Base-by-base conservation (phyloP, 2,329 filamentous ascomycete genomes). In the Thelonectria blattea region DNA sequence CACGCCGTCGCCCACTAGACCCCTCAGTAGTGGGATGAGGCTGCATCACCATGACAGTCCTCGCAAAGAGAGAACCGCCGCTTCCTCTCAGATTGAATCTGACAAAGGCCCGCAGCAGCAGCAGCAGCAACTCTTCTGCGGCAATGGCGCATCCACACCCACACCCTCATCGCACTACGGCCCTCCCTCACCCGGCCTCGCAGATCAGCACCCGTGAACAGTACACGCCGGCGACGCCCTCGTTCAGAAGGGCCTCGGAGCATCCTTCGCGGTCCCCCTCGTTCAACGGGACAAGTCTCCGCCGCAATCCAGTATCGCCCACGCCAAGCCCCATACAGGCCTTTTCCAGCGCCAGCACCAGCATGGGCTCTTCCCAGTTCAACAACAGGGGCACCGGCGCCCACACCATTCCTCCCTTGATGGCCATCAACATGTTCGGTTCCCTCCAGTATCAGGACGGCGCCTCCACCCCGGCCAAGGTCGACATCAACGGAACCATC, bases 401-500 rank as follows among this genome's bases (percentile, higher is more conserved):
- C 17, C 57, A 64, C 45, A 71, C 75, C 63, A 81, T 85, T 32
- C 86, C 86, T 48, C 86, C 86, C 9, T 78, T 88, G 20, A 72
- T 77, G 64, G 65, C 78, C 7, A 77, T 85, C 53, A 79, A 80
- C 27, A 81, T 80, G 39, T 79, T 88, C 53, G 85, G 86, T 42
- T 83, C 83, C n/a, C 82, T 92, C 56, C 81, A 83, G 58, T 89
- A 88, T 68, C 79, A 76, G 3, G 84, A 91, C 50, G 74, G 71
- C 7, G 73, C 68, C 14, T 66, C 68, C 49, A 78, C 79, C 2
- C 79, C 81, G 1, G 83, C 95, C 65, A 88, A 88, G 64, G 83
- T 91, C 18, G 89, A 91, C 14, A 91, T 97, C 64, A 83, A 88
- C 30, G 91, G 91, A 37, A 89, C 87, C 69, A 92, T 96, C 61